Conservation (phyloP, 2,329 filamentous ascomycete genomes). For the Monilinia fructigena region DNA sequence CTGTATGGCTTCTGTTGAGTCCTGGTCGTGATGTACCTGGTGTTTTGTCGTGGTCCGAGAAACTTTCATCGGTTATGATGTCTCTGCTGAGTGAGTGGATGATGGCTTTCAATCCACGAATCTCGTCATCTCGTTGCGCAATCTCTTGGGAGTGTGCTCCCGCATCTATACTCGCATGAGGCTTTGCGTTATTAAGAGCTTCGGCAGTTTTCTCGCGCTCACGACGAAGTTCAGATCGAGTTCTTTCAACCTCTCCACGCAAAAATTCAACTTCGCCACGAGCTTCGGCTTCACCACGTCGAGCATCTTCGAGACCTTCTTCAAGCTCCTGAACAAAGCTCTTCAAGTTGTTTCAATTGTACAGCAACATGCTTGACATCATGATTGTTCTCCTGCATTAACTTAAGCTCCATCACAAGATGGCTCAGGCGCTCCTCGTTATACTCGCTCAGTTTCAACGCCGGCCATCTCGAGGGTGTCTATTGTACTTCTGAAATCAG, state of each 20-base stretch:
- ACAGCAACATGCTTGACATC: conserved; percentile 89
- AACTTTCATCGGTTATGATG: conserved; percentile 44
- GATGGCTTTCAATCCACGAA: conserved; percentile 93
- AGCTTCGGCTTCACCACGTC: conserved; percentile 91
- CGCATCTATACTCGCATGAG: conserved; percentile 43
- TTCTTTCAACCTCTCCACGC: conserved; percentile 89
- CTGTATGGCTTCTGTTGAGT: conserved; percentile 44
- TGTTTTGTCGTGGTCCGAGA: conserved; percentile 37
- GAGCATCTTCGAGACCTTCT: conserved; percentile 91
- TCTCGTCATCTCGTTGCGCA: conserved; percentile 95
- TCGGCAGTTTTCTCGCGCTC: conserved; percentile 81
- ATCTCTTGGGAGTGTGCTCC: conserved; percentile 67
- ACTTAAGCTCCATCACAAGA: conserved; percentile 77
- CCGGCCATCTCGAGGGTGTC: conserved; percentile 95
- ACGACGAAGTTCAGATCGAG: conserved; percentile 79
- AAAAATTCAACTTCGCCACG: conserved; percentile 94
- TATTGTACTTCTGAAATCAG: conserved; percentile 94
- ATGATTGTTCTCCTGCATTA: conserved; percentile 76
- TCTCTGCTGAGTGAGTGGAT: conserved; percentile 92
- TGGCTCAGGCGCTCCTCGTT: conserved; percentile 93
- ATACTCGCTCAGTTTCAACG: conserved; percentile 91
- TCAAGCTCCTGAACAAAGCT: conserved; percentile 93
- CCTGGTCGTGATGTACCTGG: conserved; percentile 36
- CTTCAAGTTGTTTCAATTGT: conserved; percentile 92
- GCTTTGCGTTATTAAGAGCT: conserved; percentile 49